phyloP scores from a whole-genome alignment of 148 eudicot species.

The Agrostemma githago region DNA sequence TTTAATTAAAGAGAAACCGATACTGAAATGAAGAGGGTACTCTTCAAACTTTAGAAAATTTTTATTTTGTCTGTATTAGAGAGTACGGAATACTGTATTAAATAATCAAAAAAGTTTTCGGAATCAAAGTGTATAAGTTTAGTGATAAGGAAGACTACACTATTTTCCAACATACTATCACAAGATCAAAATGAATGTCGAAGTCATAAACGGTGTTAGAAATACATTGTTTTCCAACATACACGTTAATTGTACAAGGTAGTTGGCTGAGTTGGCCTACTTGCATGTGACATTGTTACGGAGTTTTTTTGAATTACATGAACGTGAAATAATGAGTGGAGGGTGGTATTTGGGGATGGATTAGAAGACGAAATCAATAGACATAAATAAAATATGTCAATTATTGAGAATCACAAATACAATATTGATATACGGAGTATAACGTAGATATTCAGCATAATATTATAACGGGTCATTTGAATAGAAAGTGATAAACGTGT shows the following conservation, averaged over 20 bases:
- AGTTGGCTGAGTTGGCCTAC: not conserved
- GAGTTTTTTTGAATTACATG: not conserved
- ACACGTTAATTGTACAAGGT: too few relatives aligned
- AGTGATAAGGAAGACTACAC: constrained; percentile 1
- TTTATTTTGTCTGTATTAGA: too few relatives aligned
- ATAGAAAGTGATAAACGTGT: too few relatives aligned
- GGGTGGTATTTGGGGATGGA: not conserved
- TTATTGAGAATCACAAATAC: not conserved
- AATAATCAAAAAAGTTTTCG: too few relatives aligned
- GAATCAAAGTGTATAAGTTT: not conserved
- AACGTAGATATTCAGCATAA: too few relatives aligned
- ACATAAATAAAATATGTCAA: constrained; percentile 3
- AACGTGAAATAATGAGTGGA: constrained; percentile 1
- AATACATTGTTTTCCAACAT: too few relatives aligned
- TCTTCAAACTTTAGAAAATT: too few relatives aligned
- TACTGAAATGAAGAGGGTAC: too few relatives aligned
- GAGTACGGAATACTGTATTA: too few relatives aligned
- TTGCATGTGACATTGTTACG: not conserved
- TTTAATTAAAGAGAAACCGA: too few relatives aligned
- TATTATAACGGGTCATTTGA: too few relatives aligned
- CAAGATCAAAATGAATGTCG: not conserved
- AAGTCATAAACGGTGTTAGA: not conserved
- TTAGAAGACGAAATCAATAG: not conserved
- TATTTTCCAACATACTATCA: constrained; percentile 10
- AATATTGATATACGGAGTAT: too few relatives aligned